Base-by-base conservation (phyloP, 2,329 filamentous ascomycete species). In the Aspergillus pseudoglaucus region DNA sequence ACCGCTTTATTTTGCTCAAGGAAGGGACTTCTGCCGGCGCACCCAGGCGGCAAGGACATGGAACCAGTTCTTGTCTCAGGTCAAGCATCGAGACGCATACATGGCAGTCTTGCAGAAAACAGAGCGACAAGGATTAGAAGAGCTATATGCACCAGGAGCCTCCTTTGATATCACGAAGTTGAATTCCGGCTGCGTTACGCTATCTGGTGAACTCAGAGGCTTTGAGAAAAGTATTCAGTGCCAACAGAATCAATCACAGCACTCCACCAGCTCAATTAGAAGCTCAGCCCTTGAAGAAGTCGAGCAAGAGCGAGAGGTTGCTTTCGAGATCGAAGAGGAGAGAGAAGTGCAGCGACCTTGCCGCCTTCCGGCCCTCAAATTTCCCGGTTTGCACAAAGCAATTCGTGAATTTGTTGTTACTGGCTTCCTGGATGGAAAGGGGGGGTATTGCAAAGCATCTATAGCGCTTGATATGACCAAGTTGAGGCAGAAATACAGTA, bases 1-100 rank as follows among this genome's bases (percentile, higher is more conserved):
- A 42, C 71, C 76, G 0, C 67, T 87, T 0, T 82, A 83, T 52
- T 69, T 75, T 3, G 70, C 81, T 0, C 83, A 87, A 57, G 82
- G 83, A 0, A 60, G 68, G 0, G 80, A 85, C 50, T 87, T 80
- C 51, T 81, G 81, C 49, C 71, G 72, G 1, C 75, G 82, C 1
- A 73, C 67, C 0, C 71, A 84, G 44, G 78, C 79, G 0, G 59
- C 66, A 0, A 55, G 68, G 18, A 63, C 71, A 1, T 61, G 80
- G 49, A 59, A 70, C 0, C 53, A 74, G 0, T 77, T 73, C 14
- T 53, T 80, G 0, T 48, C 51, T 0, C 59, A 75, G 2, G 12
- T 45, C 0, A 14, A 56, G 0, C 62, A 75, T 0, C 69, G 70
- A 0, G 48, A 61, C 0, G 55, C 54, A 1, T 81, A 76, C 49